Evolutionary conservation across 768 basidiomycete species (phyloP).

Genomic region (Tremella yokohamensis): DNA sequence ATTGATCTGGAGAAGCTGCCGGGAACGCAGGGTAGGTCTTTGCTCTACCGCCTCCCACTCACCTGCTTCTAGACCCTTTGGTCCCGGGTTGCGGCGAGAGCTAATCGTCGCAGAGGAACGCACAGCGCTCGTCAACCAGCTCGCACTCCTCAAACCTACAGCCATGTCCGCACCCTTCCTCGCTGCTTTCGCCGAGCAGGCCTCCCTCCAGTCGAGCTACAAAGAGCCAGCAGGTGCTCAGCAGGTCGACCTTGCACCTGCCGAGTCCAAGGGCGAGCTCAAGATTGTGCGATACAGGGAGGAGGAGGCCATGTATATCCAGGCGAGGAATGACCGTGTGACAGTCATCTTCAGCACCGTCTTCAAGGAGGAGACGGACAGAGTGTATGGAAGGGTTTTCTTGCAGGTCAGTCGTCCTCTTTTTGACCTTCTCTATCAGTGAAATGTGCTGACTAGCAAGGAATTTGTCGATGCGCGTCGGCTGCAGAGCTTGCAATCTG

Average conservation of each 20-base stretch:
- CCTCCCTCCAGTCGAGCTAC: constrained; percentile 63
- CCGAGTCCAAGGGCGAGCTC: constrained; percentile 63
- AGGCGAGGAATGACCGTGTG: constrained; percentile 88
- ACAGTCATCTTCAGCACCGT: constrained; percentile 97
- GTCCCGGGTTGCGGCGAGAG: background rate
- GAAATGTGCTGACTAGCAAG: constrained; percentile 52
- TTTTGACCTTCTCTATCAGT: background rate
- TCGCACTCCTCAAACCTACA: constrained; percentile 85
- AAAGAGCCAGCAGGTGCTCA: constrained; percentile 56
- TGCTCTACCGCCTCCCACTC: background rate
- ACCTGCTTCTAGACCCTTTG: constrained; percentile 3
- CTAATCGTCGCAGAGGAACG: constrained; percentile 62
- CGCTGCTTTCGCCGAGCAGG: constrained; percentile 75
- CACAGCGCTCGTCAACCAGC: constrained; percentile 70
- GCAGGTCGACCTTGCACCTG: constrained; percentile 48
- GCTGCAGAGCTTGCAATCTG: constrained; percentile 86
- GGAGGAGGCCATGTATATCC: constrained; percentile 94
- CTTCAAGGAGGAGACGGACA: constrained; percentile 94
- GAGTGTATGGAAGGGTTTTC: constrained; percentile 97
- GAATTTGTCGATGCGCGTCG: constrained; percentile 99
- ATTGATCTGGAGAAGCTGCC: constrained; percentile 86
- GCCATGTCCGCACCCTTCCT: constrained; percentile 94
- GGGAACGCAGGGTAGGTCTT: constrained; percentile 66
- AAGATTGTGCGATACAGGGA: constrained; percentile 94
- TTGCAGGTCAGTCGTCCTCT: constrained; percentile 63